Evolutionary conservation across 2,329 filamentous ascomycete genomes (phyloP).

Genomic region (Pyrenophora teres): DNA sequence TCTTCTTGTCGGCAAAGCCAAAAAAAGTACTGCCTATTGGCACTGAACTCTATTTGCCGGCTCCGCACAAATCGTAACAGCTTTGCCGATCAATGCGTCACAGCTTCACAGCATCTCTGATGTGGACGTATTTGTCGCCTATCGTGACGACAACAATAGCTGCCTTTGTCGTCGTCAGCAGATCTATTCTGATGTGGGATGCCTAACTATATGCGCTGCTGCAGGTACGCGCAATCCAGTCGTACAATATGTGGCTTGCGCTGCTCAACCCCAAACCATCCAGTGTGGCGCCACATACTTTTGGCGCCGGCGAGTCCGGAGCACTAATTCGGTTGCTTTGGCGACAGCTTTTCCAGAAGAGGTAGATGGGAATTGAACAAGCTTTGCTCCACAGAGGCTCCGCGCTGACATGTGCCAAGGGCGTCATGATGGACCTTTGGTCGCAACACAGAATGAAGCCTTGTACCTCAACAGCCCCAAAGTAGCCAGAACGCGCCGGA

Average conservation of each 20-base stretch:
- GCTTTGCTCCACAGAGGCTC: not conserved
- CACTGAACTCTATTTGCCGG: constrained; percentile 16
- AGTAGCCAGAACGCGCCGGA: not conserved
- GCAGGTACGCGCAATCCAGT: constrained; percentile 40
- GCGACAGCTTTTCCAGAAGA: not conserved
- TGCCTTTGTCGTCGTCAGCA: constrained; percentile 4
- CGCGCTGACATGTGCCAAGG: constrained; percentile 8
- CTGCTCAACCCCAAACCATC: constrained; percentile 21
- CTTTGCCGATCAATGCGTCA: constrained; percentile 5
- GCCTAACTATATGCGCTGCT: constrained; percentile 24
- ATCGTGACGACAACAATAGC: not conserved
- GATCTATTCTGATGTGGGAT: constrained; percentile 6
- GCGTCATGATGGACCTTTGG: not conserved
- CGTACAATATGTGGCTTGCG: constrained; percentile 31
- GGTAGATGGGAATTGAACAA: not conserved
- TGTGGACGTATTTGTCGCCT: not conserved
- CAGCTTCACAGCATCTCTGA: not conserved
- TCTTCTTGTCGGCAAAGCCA: not conserved
- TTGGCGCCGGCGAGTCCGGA: constrained; percentile 35
- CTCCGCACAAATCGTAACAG: not conserved
- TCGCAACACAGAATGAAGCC: not conserved
- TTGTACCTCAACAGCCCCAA: not conserved
- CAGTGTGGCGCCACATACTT: constrained; percentile 30
- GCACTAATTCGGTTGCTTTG: constrained; percentile 18
- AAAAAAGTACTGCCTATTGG: constrained; percentile 4